phyloP scores from a whole-genome alignment of 441 rosid species.

The Breynia disticha region DNA sequence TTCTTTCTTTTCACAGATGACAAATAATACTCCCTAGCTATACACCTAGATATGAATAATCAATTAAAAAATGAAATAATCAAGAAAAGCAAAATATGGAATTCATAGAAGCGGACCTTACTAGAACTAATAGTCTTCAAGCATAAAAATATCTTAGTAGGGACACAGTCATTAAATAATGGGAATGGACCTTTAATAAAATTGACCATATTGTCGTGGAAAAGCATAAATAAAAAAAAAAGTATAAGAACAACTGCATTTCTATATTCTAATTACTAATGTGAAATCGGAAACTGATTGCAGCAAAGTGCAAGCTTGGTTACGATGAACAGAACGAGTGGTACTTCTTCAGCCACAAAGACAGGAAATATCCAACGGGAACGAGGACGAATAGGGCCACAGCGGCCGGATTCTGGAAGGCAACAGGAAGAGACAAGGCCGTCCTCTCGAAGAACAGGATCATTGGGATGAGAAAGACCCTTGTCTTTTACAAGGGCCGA shows the following conservation, averaged over 20 bases:
- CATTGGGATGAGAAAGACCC: constrained; percentile 91
- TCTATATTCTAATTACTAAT: too few relatives aligned
- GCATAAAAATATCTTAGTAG: too few relatives aligned
- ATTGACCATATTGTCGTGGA: background rate
- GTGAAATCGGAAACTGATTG: background rate
- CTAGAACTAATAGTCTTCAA: too few relatives aligned
- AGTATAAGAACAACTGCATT: background rate
- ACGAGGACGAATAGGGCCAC: constrained; percentile 87
- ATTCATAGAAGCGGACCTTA: too few relatives aligned
- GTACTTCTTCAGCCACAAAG: constrained; percentile 95
- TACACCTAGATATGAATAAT: too few relatives aligned
- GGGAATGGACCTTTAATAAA: constrained; percentile 6
- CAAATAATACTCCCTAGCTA: too few relatives aligned
- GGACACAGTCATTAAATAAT: too few relatives aligned
- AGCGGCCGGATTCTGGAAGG: constrained; percentile 92
- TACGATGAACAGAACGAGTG: constrained; percentile 75
- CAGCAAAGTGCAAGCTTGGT: constrained; percentile 71
- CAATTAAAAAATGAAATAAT: too few relatives aligned
- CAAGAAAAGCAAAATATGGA: too few relatives aligned
- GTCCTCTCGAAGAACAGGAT: constrained; percentile 60
- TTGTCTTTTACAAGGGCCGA: constrained; percentile 83
- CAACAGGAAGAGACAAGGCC: constrained; percentile 87
- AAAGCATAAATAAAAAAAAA: background rate
- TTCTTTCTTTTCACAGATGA: too few relatives aligned
- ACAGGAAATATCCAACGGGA: constrained; percentile 88